Base-by-base conservation (phyloP, 495 filamentous ascomycete genomes). In the Articulospora tetracladia region DNA sequence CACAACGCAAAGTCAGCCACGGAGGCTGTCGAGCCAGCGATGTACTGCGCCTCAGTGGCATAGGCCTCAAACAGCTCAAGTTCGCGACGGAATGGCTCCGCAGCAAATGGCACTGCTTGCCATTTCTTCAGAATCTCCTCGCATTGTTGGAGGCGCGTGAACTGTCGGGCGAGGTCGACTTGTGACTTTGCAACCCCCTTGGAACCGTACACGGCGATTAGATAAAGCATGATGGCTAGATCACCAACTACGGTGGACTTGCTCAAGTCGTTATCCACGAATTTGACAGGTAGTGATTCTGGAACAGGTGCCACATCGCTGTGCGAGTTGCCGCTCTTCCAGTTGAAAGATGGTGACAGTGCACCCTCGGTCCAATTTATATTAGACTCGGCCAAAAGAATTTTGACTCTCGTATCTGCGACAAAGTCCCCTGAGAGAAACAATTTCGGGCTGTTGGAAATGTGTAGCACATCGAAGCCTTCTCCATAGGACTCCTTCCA, bases 391-490 rank as follows among this genome's bases (percentile, higher is more conserved):
- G 78, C 77, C 22, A 91, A 65, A 58, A 77, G 76, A 0, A 89
- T 58, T 28, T 74, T 75, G 0, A 89, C 80, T 4, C 84, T 74
- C 61, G 82, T 66, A 59, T 89, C 86, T 2, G 78, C 75, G 19
- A 90, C 68, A 0, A 60, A 44, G 51, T 90, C 82, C 0, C 72
- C 66, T 32, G 82, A 79, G 0, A 81, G 66, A 56, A 78, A 78
- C 6, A 91, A 68, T 32, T 79, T 76, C 12, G 80, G 76, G 12
- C 81, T 72, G 28, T 74, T 75, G 1, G 79, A 73, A 51, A 81
- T 77, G 56, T 98, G 91, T 50, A 98, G 79, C 1, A 97, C 92
- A 66, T 98, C 88, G 57, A 92, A 97, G 0, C 94, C 94, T 0
- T 58, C 59, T 1, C 93, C 95, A 65, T 98, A 98, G 15, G 79